phyloP scores from a whole-genome alignment of 1,284 basidiomycete genomes.

The Leccinum pachyderme region DNA sequence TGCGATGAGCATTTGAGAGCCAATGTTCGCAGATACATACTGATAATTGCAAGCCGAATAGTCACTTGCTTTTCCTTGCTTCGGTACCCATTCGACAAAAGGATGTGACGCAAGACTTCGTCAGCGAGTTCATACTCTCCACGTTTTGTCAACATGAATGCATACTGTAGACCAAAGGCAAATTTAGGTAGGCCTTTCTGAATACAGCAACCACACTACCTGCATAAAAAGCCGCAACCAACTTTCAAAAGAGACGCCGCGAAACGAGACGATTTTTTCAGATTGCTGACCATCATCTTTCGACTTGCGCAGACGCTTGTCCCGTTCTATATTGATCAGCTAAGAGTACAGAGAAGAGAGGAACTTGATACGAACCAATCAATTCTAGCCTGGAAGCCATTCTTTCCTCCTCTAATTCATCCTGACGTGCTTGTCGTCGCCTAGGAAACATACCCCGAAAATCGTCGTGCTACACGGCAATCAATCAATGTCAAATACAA shows the following conservation, averaged over 20 bases:
- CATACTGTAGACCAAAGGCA: slow-evolving; percentile 56
- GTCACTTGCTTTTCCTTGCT: slow-evolving; percentile 63
- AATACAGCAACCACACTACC: slow-evolving; percentile 42
- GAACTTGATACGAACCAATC: slow-evolving; percentile 45
- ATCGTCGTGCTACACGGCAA: slow-evolving; percentile 39
- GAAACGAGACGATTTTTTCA: slow-evolving; percentile 60
- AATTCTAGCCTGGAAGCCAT: slow-evolving; percentile 77
- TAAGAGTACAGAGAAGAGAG: not conserved
- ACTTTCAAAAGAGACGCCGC: slow-evolving; percentile 80
- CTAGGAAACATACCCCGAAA: slow-evolving; percentile 70
- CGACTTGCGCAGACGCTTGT: slow-evolving; percentile 36
- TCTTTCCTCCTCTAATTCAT: slow-evolving; percentile 67
- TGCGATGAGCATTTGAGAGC: not conserved
- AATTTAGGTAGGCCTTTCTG: not conserved
- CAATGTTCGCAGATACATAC: slow-evolving; percentile 41
- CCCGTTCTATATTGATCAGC: slow-evolving; percentile 42
- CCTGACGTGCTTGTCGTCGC: slow-evolving; percentile 39
- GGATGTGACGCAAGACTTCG: slow-evolving; percentile 78
- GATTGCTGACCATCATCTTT: slow-evolving; percentile 35
- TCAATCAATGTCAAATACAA: not conserved
- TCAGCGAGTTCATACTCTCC: slow-evolving; percentile 68
- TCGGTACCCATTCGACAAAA: slow-evolving; percentile 77
- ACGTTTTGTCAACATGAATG: slow-evolving; percentile 73
- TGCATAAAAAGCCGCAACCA: slow-evolving; percentile 88
- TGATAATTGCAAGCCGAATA: slow-evolving; percentile 68